phyloP scores from a whole-genome alignment of 2,329 filamentous ascomycete species.

The Penicillium sp. region DNA sequence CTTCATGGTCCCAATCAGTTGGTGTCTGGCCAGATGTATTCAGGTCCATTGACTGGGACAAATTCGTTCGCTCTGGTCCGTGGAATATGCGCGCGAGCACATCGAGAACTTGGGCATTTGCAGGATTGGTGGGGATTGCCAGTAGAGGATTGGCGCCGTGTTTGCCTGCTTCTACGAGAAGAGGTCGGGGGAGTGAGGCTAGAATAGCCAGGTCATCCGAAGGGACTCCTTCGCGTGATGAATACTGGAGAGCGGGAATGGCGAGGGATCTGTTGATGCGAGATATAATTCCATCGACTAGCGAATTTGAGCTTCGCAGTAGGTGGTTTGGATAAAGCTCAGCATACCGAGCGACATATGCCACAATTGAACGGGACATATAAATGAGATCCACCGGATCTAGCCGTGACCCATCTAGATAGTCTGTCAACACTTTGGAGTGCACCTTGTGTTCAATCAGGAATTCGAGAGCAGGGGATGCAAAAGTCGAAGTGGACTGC shows the following conservation, averaged over 20 bases:
- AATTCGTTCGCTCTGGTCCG: slow-evolving; percentile 44
- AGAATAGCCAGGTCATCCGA: slow-evolving; percentile 59
- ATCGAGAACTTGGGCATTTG: slow-evolving; percentile 56
- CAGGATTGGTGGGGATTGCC: slow-evolving; percentile 53
- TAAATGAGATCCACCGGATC: slow-evolving; percentile 56
- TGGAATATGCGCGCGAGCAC: slow-evolving; percentile 58
- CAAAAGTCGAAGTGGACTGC: slow-evolving; percentile 39
- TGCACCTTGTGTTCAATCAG: slow-evolving; percentile 55
- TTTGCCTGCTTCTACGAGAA: slow-evolving; percentile 50
- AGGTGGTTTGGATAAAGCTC: slow-evolving; percentile 58
- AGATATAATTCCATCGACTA: slow-evolving; percentile 49
- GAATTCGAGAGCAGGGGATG: slow-evolving; percentile 52
- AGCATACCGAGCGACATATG: slow-evolving; percentile 60
- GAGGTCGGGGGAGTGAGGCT: slow-evolving; percentile 56
- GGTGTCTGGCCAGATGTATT: slow-evolving; percentile 35
- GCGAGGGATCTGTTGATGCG: slow-evolving; percentile 50
- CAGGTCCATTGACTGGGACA: slow-evolving; percentile 32
- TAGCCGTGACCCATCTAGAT: slow-evolving; percentile 52
- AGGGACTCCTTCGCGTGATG: slow-evolving; percentile 56
- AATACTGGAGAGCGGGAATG: slow-evolving; percentile 47
- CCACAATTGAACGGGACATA: slow-evolving; percentile 56
- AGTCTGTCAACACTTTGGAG: slow-evolving; percentile 51
- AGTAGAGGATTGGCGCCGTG: slow-evolving; percentile 48
- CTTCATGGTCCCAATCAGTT: slow-evolving; percentile 49
- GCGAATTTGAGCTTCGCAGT: slow-evolving; percentile 42